phyloP scores from a whole-genome alignment of 2,329 filamentous ascomycete genomes.

The Neofusicoccum parvum region DNA sequence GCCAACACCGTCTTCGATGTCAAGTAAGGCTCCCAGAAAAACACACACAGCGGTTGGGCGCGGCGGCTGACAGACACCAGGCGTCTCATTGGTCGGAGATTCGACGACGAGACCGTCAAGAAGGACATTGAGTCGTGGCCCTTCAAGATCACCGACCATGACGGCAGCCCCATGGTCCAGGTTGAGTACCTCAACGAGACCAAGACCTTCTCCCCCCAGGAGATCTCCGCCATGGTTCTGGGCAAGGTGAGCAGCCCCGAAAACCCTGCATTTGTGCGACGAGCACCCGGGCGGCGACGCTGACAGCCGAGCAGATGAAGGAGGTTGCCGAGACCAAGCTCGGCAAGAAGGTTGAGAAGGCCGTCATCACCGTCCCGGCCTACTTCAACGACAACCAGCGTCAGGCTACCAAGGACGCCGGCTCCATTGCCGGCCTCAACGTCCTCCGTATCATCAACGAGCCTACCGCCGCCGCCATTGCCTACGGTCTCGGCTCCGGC shows the following conservation, averaged over 20 bases:
- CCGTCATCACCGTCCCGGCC: constrained; percentile 96
- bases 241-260: constrained; percentile 72
- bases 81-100: constrained; percentile 96
- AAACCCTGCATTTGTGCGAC: constrained; percentile 9
- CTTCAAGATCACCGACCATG: constrained; percentile 95
- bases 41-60: not conserved
- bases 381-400: constrained; percentile 99
- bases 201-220: constrained; percentile 96
- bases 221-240: constrained; percentile 98
- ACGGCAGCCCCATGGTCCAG: constrained; percentile 86
- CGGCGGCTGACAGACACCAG: constrained; percentile 52
- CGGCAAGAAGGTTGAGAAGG: constrained; percentile 98
- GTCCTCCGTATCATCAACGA: constrained; percentile 99
- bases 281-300: constrained; percentile 16
- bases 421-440: constrained; percentile 95
- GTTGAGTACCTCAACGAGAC: constrained; percentile 94
- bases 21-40: constrained; percentile 64
- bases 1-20: constrained; percentile 98
- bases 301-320: constrained; percentile 74
- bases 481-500: constrained; percentile 93
- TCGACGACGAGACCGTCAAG: constrained; percentile 94
- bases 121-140: constrained; percentile 99
- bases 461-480: constrained; percentile 95
- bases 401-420: constrained; percentile 98
- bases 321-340: constrained; percentile 98